A percentile compares a stretch with the other conserved stretches of the same genome.
phyloP scores from a whole-genome alignment of 352 stramenopile genomes.

The Pythium plurisporium region DNA sequence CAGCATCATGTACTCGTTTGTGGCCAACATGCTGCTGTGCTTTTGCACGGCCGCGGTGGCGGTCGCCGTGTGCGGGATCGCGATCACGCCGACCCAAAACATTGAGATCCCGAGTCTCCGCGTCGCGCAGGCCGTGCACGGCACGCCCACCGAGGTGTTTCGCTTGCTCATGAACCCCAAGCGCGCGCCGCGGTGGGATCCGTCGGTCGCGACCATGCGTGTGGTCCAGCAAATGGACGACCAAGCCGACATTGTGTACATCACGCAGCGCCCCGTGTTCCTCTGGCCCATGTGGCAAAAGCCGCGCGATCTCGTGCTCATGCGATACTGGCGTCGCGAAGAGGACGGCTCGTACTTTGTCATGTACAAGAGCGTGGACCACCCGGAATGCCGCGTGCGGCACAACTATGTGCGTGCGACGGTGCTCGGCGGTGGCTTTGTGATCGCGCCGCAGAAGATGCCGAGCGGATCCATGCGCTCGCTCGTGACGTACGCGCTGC shows the following conservation, averaged over 20 bases:
- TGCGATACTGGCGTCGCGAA: slow-evolving; percentile 86
- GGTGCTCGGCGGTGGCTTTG: slow-evolving; percentile 73
- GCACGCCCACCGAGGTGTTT: slow-evolving; percentile 80
- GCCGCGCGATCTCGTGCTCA: slow-evolving; percentile 78
- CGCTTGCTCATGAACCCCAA: slow-evolving; percentile 82
- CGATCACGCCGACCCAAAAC: slow-evolving; percentile 58
- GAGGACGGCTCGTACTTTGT: slow-evolving; percentile 89
- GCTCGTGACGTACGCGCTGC: slow-evolving; percentile 76
- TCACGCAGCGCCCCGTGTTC: slow-evolving; percentile 79
- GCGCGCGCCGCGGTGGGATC: slow-evolving; percentile 79
- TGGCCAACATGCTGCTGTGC: slow-evolving; percentile 77
- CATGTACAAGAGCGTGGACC: slow-evolving; percentile 88
- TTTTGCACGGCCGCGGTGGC: slow-evolving; percentile 63
- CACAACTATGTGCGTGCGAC: slow-evolving; percentile 85
- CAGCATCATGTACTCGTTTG: slow-evolving; percentile 85
- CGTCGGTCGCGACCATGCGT: slow-evolving; percentile 71
- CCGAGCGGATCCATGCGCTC: slow-evolving; percentile 73
- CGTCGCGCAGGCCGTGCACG: slow-evolving; percentile 81
- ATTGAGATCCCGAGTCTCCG: slow-evolving; percentile 84
- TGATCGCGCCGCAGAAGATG: slow-evolving; percentile 82
- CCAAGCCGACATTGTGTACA: slow-evolving; percentile 87
- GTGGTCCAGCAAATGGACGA: slow-evolving; percentile 85
- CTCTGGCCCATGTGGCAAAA: slow-evolving; percentile 87
- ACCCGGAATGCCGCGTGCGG: slow-evolving; percentile 79
- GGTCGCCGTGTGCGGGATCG: slow-evolving; percentile 62